Percentiles rank a stretch among this genome's conserved stretches.
phyloP scores from a whole-genome alignment of 148 eudicot genomes.

The Suaeda aralocaspica region DNA sequence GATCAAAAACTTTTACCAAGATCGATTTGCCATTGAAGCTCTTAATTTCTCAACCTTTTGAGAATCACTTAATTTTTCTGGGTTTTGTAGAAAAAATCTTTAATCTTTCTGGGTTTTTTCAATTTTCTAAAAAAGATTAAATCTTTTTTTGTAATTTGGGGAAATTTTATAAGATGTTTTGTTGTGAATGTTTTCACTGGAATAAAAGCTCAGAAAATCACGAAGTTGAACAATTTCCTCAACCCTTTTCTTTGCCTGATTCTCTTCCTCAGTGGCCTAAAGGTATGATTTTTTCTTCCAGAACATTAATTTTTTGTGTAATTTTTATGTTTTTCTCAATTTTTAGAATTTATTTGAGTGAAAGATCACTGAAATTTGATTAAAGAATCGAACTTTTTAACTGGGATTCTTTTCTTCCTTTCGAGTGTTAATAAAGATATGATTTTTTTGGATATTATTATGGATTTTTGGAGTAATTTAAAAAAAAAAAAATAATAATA shows the following conservation, averaged over 20 bases:
- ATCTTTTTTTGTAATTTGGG: neutral
- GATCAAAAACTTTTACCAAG: too few species aligned
- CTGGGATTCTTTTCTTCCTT: neutral
- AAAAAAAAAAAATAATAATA: too few species aligned
- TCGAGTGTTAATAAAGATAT: neutral
- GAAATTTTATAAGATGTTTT: constrained; percentile 24
- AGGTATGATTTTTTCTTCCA: constrained; percentile 34
- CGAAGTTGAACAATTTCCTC: constrained; percentile 19
- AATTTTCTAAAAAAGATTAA: neutral
- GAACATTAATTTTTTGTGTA: neutral
- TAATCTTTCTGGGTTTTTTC: too few species aligned
- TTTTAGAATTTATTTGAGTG: neutral
- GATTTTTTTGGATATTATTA: neutral
- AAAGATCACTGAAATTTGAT: constrained; percentile 14
- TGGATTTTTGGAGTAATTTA: neutral
- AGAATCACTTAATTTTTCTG: constrained; percentile 11
- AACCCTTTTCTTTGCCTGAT: constrained; percentile 54
- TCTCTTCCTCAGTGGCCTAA: constrained; percentile 70
- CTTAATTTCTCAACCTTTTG: too few species aligned
- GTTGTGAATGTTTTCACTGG: constrained; percentile 45
- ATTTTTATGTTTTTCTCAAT: neutral
- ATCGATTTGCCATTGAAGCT: too few species aligned
- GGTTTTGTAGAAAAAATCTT: neutral
- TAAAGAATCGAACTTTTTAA: constrained; percentile 4
- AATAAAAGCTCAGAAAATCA: constrained; percentile 27